Evolutionary conservation across 768 basidiomycete species (phyloP).

Genomic region (Leucosporidium scottii): DNA sequence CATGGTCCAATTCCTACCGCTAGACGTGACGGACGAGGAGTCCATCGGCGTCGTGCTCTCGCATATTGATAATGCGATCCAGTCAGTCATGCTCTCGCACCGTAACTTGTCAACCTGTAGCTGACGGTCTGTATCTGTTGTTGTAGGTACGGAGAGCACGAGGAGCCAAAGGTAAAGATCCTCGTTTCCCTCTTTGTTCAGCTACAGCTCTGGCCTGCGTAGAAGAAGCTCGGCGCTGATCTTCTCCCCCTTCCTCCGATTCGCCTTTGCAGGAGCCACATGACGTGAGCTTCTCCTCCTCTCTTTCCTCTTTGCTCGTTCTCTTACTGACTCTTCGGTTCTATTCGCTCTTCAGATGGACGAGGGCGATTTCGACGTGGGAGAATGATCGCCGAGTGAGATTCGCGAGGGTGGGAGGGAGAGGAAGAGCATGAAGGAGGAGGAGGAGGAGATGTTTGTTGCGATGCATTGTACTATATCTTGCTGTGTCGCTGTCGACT

Average conservation of each 20-base stretch:
- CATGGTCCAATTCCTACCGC: conserved; percentile 88
- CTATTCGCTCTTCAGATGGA: not conserved
- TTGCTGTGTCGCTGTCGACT: no score
- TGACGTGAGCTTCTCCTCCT: conserved; percentile 9
- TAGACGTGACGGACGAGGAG: conserved; percentile 82
- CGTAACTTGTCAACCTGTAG: not conserved
- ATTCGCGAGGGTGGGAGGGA: no score
- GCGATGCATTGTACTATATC: no score
- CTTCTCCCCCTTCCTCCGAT: no score
- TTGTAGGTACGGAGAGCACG: conserved; percentile 46
- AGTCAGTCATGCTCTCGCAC: conserved; percentile 54
- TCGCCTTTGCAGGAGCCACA: conserved; percentile 39
- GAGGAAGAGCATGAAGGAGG: no score
- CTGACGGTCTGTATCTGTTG: not conserved
- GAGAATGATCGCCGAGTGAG: not conserved
- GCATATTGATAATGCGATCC: conserved; percentile 96
- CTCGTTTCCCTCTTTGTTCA: no score
- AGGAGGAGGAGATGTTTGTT: no score
- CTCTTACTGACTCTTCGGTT: no score
- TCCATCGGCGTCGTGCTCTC: conserved; percentile 84
- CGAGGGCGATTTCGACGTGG: conserved; percentile 10
- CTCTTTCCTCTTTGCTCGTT: not conserved
- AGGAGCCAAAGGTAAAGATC: conserved; percentile 79
- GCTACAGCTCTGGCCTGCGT: no score
- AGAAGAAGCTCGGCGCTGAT: no score